Conservation (phyloP, 352 stramenopile species). For the Blastocystis sp. region DNA sequence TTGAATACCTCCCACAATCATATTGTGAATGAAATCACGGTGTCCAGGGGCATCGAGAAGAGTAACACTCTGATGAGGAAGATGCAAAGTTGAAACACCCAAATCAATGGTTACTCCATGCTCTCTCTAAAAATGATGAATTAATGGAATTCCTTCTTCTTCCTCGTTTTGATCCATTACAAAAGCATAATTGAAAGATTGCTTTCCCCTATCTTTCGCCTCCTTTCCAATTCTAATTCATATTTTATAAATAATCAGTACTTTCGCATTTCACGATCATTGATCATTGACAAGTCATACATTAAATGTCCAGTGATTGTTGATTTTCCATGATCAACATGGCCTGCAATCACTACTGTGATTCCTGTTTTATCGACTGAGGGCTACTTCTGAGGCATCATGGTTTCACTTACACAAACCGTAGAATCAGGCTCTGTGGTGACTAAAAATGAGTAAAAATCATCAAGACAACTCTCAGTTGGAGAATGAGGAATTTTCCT, state of each 20-base stretch:
- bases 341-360: conserved; percentile 90
- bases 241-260: conserved; percentile 76
- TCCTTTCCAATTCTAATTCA: conserved; percentile 70
- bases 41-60: conserved; percentile 93
- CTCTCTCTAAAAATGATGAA: conserved; percentile 75
- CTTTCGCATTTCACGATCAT: conserved; percentile 83
- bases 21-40: conserved; percentile 92
- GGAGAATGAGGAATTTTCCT: conserved; percentile 15
- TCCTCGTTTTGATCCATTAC: conserved; percentile 84
- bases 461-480: background rate
- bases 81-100: conserved; percentile 84
- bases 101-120: conserved; percentile 97
- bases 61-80: conserved; percentile 72
- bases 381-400: background rate
- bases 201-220: conserved; percentile 84
- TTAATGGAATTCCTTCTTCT: conserved; percentile 71
- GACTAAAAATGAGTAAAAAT: conserved; percentile 7
- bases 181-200: conserved; percentile 91
- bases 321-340: conserved; percentile 95
- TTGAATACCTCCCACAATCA: conserved; percentile 89
- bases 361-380: conserved; percentile 70
- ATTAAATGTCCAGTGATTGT: conserved; percentile 93
- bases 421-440: background rate
- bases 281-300: conserved; percentile 75
- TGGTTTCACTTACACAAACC: background rate